These are phyloP conservation scores for Cinnamomum micranthum DNA, from an alignment of 164 flowering plant genomes.

Conservation along the genomic window DNA sequence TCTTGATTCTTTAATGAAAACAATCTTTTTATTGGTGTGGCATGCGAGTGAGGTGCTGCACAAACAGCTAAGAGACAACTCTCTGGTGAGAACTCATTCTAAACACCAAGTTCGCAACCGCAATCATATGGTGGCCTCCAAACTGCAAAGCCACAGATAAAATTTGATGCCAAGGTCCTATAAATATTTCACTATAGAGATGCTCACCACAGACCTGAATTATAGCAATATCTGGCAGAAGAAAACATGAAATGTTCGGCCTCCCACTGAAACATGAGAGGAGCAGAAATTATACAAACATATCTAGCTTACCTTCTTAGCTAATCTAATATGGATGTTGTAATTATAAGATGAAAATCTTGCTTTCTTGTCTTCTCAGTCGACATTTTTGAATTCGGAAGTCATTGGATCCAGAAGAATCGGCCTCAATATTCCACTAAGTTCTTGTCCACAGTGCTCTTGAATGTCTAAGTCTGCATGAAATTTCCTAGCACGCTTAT, in stretches of 20 bases:
- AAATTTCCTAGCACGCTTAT: constrained; percentile 68
- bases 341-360: too few species aligned
- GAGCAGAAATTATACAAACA: not conserved
- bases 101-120: not conserved
- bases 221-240: not conserved
- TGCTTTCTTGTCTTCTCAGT: constrained; percentile 41
- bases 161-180: not conserved
- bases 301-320: constrained; percentile 1
- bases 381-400: constrained; percentile 36
- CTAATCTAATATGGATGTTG: too few species aligned
- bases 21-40: too few species aligned
- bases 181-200: not conserved
- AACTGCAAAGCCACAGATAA: not conserved
- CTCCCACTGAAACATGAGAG: not conserved
- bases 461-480: constrained; percentile 74
- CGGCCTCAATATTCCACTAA: constrained; percentile 64
- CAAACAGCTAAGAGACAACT: too few species aligned
- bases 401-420: constrained; percentile 59
- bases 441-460: constrained; percentile 72
- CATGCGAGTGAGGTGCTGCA: too few species aligned
- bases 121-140: not conserved
- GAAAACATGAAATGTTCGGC: not conserved
- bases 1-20: too few species aligned
- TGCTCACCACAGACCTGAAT: not conserved
- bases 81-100: too few species aligned